A percentile compares a stretch with the other conserved stretches of the same genome.
Conservation (phyloP, 768 basidiomycete genomes). For the Macrocybe gigantea region DNA sequence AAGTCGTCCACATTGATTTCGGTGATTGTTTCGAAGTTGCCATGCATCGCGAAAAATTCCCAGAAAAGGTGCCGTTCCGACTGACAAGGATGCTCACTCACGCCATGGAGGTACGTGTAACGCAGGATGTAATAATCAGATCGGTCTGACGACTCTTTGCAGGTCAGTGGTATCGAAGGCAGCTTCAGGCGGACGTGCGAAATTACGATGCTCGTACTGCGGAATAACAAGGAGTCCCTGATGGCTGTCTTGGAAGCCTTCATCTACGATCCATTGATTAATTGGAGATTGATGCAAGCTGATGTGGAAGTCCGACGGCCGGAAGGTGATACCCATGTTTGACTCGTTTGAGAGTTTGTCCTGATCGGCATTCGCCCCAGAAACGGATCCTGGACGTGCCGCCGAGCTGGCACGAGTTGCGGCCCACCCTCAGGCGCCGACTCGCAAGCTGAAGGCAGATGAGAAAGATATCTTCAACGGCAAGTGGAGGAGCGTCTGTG, state of each 20-base stretch:
- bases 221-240: slow-evolving; percentile 97
- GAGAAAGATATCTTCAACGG: slow-evolving; percentile 94
- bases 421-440: slow-evolving; percentile 73
- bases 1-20: slow-evolving; percentile 95
- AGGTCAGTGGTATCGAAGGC: slow-evolving; percentile 98
- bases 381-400: slow-evolving; percentile 46
- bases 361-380: slow-evolving; percentile 25
- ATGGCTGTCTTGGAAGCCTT: slow-evolving; percentile 99
- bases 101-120: slow-evolving; percentile 85
- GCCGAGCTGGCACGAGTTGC: slow-evolving; percentile 63
- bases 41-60: slow-evolving; percentile 98
- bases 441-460: slow-evolving; percentile 80
- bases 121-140: neutral
- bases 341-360: slow-evolving; percentile 1
- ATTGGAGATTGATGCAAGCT: slow-evolving; percentile 89
- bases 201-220: slow-evolving; percentile 94
- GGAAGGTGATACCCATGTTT: slow-evolving; percentile 42
- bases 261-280: slow-evolving; percentile 96
- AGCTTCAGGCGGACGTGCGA: slow-evolving; percentile 95
- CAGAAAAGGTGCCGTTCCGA: slow-evolving; percentile 97
- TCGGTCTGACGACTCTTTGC: slow-evolving; percentile 9
- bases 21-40: slow-evolving; percentile 99
- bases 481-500: slow-evolving; percentile 22
- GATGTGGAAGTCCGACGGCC: slow-evolving; percentile 68
- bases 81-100: slow-evolving; percentile 97